Evolutionary conservation across 2,329 filamentous ascomycete genomes (phyloP), one percentile per base, ranked within the genome.

Genomic region (Aspergillus costaricaensis): DNA sequence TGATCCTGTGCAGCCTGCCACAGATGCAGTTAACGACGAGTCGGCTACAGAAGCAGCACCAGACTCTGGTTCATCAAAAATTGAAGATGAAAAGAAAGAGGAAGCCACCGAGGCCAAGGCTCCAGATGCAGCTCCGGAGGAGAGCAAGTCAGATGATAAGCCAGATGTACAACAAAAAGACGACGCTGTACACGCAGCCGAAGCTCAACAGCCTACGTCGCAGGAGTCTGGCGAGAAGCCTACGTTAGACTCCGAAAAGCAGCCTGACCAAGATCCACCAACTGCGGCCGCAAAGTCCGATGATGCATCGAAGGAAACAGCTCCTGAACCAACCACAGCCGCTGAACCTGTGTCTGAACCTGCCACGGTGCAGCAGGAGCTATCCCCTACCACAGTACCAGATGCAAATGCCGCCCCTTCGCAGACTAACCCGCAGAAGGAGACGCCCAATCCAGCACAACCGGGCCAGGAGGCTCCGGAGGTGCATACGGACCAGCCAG

Each of bases 401-500:
- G 41, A 17, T 36, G 47, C 36, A 30, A n/a, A 30, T 38, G 19
- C 14, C 17, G 43, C 30, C n/a, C 52, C 59, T 53, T 36, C 47
- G n/a, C 62, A 52, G 23, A 30, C 44, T 19, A 54, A 55, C 30
- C 55, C 52, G 57, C 47, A 55, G 43, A 51, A 30, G 23, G 51
- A 50, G 23, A 4, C 50, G 8, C 23, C 58, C 21, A 36, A 17
- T 19, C 47, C 60, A 38, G 47, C 32, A 19, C 53, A 60, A 36
- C 44, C 54, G 36, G 57, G 60, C 50, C 59, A 64, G 19, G 55
- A 58, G 53, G 43, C 57, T 23, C 59, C 65, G n/a, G 62, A 62
- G 14, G 59, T 67, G 54, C 67, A 67, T 58, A 49, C 58, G 57
- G 65, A 60, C 39, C 62, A 63, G 25, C 38, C 63, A 57, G 30